Evolutionary conservation across 2,329 filamentous ascomycete species (phyloP).

Genomic region (Colletotrichum trifolii): DNA sequence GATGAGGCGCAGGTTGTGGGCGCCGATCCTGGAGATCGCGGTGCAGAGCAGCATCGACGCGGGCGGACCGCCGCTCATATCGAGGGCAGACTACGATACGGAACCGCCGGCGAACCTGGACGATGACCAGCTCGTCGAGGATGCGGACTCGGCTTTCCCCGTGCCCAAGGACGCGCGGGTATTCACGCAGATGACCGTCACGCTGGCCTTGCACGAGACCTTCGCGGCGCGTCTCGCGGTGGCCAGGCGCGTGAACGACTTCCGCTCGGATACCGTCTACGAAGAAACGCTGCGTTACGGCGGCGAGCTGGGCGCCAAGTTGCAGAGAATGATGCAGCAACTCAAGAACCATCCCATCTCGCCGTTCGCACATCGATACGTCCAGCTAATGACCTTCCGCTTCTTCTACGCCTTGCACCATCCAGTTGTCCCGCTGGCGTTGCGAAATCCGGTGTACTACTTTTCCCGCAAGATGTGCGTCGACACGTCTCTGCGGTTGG

Average conservation of each 20-base stretch:
- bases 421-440: conserved; percentile 56
- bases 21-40: conserved; percentile 65
- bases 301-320: conserved; percentile 54
- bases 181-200: conserved; percentile 62
- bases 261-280: conserved; percentile 55
- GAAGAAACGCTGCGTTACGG: conserved; percentile 60
- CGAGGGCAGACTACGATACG: conserved; percentile 61
- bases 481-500: conserved; percentile 47
- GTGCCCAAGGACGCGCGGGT: conserved; percentile 39
- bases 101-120: conserved; percentile 61
- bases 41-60: conserved; percentile 62
- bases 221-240: conserved; percentile 56
- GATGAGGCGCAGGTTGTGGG: conserved; percentile 67
- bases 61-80: conserved; percentile 61
- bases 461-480: conserved; percentile 64
- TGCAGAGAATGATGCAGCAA: conserved; percentile 49
- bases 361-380: conserved; percentile 55
- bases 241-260: conserved; percentile 58
- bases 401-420: conserved; percentile 66
- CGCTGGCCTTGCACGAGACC: conserved; percentile 57
- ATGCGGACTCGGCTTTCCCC: conserved; percentile 38
- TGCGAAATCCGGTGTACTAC: conserved; percentile 60
- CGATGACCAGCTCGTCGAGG: conserved; percentile 60
- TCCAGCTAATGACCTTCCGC: conserved; percentile 57
- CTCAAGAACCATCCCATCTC: conserved; percentile 40